Evolutionary conservation across 305 asterid species (phyloP).

Genomic region (Fraxinus sp.): DNA sequence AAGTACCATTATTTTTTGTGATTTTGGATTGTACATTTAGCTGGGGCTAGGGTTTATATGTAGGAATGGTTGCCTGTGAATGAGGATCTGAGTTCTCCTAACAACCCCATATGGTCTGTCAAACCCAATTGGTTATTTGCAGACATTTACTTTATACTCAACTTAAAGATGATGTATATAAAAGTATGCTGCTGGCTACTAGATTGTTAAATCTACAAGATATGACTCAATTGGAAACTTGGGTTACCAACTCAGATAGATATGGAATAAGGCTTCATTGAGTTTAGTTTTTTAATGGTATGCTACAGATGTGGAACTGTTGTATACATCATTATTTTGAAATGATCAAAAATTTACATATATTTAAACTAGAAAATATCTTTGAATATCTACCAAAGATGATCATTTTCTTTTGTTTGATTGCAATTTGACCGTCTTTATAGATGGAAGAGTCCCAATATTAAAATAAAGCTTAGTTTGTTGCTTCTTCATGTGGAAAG

Average conservation of each 20-base stretch:
- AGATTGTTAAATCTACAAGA: background rate
- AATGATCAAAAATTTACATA: background rate
- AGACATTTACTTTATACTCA: background rate
- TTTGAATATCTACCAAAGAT: background rate
- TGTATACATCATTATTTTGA: background rate
- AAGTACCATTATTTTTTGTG: background rate
- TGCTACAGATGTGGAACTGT: background rate
- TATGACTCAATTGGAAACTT: background rate
- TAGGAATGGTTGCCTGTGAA: background rate
- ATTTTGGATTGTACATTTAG: background rate
- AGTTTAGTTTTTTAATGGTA: background rate
- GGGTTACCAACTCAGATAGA: background rate
- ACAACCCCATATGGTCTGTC: background rate
- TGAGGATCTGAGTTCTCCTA: background rate
- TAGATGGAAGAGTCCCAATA: background rate
- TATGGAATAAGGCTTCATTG: background rate
- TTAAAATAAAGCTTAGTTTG: background rate
- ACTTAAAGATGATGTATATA: background rate
- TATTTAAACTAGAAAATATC: background rate
- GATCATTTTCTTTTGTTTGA: background rate
- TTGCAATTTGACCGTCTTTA: background rate
- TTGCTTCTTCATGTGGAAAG: background rate
- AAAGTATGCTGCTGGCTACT: background rate
- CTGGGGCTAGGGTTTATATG: background rate
- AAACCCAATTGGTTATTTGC: background rate